Percentiles rank a stretch among this genome's conserved stretches.
Evolutionary conservation across 169 alveolate species (phyloP).

Genomic region (Plasmodium knowlesi): DNA sequence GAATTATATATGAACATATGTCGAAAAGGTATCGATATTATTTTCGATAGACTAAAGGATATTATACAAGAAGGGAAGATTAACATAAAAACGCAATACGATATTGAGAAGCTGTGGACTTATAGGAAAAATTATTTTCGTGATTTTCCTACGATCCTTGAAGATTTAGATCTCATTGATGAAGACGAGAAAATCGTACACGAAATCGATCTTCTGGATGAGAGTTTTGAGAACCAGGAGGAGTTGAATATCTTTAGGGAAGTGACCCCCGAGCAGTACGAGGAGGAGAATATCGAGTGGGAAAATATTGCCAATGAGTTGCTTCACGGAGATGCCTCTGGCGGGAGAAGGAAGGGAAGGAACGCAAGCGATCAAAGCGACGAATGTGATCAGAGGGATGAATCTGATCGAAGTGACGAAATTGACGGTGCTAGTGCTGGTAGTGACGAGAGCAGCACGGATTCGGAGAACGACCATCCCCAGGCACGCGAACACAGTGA

Average conservation of each 20-base stretch:
- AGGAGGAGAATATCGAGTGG: constrained; percentile 94
- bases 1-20: constrained; percentile 93
- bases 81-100: constrained; percentile 95
- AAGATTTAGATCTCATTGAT: constrained; percentile 96
- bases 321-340: constrained; percentile 88
- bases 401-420: not conserved
- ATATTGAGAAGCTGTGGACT: constrained; percentile 96
- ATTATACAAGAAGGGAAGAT: constrained; percentile 97
- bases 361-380: not conserved
- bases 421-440: too few relatives aligned
- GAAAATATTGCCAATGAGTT: constrained; percentile 91
- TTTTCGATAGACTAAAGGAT: constrained; percentile 95
- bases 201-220: constrained; percentile 94
- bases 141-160: constrained; percentile 88
- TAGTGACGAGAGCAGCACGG: constrained; percentile 57
- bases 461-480: constrained; percentile 75
- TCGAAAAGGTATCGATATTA: constrained; percentile 94
- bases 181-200: constrained; percentile 98
- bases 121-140: constrained; percentile 92
- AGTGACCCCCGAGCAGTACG: constrained; percentile 92
- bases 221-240: constrained; percentile 94
- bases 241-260: constrained; percentile 92
- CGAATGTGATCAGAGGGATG: not conserved
- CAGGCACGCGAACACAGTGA: constrained; percentile 76
- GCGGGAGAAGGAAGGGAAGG: constrained; percentile 14